phyloP scores from a whole-genome alignment of 192 early-diverging fungal genomes.

The Coemansia sp. region DNA sequence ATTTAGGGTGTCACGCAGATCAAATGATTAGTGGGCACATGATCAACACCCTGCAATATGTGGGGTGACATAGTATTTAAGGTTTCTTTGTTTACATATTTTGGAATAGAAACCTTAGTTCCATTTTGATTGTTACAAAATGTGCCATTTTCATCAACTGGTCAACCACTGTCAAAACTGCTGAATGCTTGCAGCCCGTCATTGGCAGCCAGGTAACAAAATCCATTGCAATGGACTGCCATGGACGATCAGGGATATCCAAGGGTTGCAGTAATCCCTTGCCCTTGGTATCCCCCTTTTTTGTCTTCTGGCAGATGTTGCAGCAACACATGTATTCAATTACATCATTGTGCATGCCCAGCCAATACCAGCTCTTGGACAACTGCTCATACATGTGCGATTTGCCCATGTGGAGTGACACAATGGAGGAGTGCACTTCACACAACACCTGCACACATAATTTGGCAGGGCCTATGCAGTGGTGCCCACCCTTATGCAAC shows the following conservation, averaged over 20 bases:
- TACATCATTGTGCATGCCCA: too few species aligned
- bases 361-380: background rate
- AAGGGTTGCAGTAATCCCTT: conserved; percentile 5
- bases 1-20: too few species aligned
- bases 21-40: too few species aligned
- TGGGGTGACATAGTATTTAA: too few species aligned
- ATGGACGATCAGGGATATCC: conserved; percentile 9
- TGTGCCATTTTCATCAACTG: conserved; percentile 7
- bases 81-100: too few species aligned
- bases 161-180: conserved; percentile 7
- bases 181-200: background rate
- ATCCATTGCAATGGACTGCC: conserved; percentile 6
- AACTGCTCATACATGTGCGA: conserved; percentile 1
- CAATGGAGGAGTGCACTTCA: background rate
- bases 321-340: background rate
- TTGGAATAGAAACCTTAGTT: too few species aligned
- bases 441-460: conserved; percentile 1
- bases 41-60: too few species aligned
- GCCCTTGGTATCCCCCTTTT: background rate
- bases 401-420: conserved; percentile 10
- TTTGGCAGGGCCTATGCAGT: background rate
- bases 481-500: conserved; percentile 2
- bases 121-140: background rate
- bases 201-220: background rate
- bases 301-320: conserved; percentile 11